Base-by-base conservation (phyloP, 441 rosid genomes). In the Geranium incanum region DNA sequence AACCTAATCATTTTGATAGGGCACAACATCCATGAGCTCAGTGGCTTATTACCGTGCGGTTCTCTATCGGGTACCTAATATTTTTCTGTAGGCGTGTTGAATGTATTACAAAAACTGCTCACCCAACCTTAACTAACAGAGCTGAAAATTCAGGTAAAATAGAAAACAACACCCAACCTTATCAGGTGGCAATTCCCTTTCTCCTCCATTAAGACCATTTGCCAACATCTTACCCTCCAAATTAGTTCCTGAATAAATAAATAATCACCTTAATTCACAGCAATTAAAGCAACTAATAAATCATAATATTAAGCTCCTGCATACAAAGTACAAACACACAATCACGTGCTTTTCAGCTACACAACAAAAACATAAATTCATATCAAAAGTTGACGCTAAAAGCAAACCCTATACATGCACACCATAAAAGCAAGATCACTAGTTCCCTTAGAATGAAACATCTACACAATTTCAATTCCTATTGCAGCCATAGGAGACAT, bases 231-330 rank as follows among this genome's bases (percentile, higher is more conserved):
- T 80, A 45, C 45, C 78, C 71, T 74, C 82, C 36, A 43, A 73
- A 84, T 84, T 85, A 36, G 75, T 71, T 76, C 71, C 85, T 81
- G 79, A 72, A 78, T 18, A 36, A 6, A 52, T 23, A 15, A 70
- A 62, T 18, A 3, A 60, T 67, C 69, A 79, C 28, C 70, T 21
- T 9, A 36, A 15, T 19, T 45, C 60, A 52, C 60, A n/a, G 60
- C 19, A n/a, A 52, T 13, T n/a, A n/a, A n/a, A 13, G 15, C 50
- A n/a, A 55, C 62, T n/a, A 55, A 55, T 9, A 6, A 45, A 9
- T 12, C 52, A 6, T 45, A 7, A 0, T 45, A 45, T 8, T 8
- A 8, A 45, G 52, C 13, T 45, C 7, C n/a, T 43, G 11, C 50
- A 43, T 43, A 43, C 33, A 28, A 28, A 28, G 33, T 39, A 39